Base-by-base conservation (phyloP, 352 stramenopile genomes). In the Elongisporangium anandrum region DNA sequence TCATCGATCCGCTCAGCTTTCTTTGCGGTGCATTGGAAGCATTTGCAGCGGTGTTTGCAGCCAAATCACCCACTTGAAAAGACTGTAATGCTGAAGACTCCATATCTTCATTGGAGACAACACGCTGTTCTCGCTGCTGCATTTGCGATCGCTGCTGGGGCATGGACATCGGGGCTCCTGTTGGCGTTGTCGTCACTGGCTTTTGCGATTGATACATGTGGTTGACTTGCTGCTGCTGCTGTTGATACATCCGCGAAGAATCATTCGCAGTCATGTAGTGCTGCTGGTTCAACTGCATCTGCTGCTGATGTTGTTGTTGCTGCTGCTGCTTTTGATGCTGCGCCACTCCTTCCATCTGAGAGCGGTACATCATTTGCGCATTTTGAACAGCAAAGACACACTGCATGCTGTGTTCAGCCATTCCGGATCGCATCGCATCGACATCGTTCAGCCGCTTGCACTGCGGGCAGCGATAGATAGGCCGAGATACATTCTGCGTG, bases 391-490 rank as follows among this genome's bases (percentile, higher is more conserved):
- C 59, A 50, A 89, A 87, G 1, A 87, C 69, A 19, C 79, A 89
- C 64, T 85, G 79, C 15, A 72, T 56, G 16, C 63, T 75, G 61
- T 92, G 82, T n/a, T 85, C 78, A 19, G 79, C 60, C 19, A 70
- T 65, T 1, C 78, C 78, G n/a, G 72, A 75, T 8, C 75, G 74
- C 57, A 92, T 74, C 69, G 84, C 87, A 52, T 89, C 82, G 1
- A 92, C 73, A 60, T 90, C 81, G 39, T 87, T 85, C 51, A 88
- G 62, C 8, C 79, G 73, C 47, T 77, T 69, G 52, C 83, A 92
- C 24, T 87, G 75, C 5, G 76, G 75, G 57, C 83, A 92, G 19
- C 83, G 83, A 62, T 92, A 92, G 67, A 92, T 92, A 16, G 83
- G 83, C 2, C 80, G 71, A 50, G 75, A 72, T 10, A 82, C 70